phyloP scores from a whole-genome alignment of 768 basidiomycete genomes.

The Kwoniella europaea region DNA sequence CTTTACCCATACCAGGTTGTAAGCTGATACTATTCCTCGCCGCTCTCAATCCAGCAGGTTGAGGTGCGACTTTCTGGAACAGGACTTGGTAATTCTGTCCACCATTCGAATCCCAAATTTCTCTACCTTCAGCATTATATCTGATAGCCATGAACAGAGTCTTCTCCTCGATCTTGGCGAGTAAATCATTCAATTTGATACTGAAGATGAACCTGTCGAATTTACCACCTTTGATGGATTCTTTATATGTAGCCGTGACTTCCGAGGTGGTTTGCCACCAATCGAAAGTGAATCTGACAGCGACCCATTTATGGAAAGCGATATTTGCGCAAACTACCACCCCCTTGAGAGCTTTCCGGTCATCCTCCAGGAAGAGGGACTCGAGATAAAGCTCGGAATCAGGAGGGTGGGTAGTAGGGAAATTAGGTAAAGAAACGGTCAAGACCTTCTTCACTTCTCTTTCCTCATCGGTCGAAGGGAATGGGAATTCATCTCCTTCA shows the following conservation, averaged over 20 bases:
- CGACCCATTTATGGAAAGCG: slow-evolving; percentile 83
- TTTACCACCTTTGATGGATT: slow-evolving; percentile 57
- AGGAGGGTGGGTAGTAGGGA: slow-evolving; percentile 62
- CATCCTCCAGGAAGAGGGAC: slow-evolving; percentile 59
- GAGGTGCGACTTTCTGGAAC: slow-evolving; percentile 62
- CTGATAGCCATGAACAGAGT: slow-evolving; percentile 78
- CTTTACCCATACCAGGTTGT: slow-evolving; percentile 51
- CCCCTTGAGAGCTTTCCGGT: slow-evolving; percentile 68
- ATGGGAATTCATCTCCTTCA: slow-evolving; percentile 60
- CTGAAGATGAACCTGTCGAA: slow-evolving; percentile 53
- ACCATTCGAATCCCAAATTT: slow-evolving; percentile 91
- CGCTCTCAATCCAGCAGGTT: slow-evolving; percentile 9
- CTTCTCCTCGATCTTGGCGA: slow-evolving; percentile 79
- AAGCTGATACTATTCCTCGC: slow-evolving; percentile 32
- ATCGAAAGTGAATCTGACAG: slow-evolving; percentile 89
- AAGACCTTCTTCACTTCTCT: slow-evolving; percentile 45
- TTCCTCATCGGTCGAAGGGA: slow-evolving; percentile 59
- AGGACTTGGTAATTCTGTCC: slow-evolving; percentile 77
- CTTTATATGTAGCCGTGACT: slow-evolving; percentile 75
- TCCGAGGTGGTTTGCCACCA: slow-evolving; percentile 96
- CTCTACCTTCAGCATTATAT: slow-evolving; percentile 67
- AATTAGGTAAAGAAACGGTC: slow-evolving; percentile 70
- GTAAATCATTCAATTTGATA: slow-evolving; percentile 71
- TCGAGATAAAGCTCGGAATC: slow-evolving; percentile 60
- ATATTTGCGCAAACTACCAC: slow-evolving; percentile 79